A percentile compares a stretch with the other conserved stretches of the same genome.
phyloP scores from a whole-genome alignment of 2,329 filamentous ascomycete species.

The Nakataea oryzae region DNA sequence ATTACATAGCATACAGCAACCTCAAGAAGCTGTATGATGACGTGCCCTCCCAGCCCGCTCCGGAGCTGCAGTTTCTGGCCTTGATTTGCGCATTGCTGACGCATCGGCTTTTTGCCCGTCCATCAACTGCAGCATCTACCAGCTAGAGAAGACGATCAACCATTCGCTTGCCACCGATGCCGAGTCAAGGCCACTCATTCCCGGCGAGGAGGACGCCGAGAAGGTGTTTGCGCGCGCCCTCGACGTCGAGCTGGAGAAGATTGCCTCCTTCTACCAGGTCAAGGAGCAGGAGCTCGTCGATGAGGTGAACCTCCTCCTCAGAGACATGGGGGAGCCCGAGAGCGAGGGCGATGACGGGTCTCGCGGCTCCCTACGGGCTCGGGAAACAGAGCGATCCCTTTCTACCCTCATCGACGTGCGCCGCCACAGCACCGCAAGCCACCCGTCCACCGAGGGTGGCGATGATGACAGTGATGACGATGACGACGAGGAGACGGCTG shows the following conservation, averaged over 20 bases:
- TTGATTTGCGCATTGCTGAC: background rate
- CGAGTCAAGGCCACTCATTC: constrained; percentile 77
- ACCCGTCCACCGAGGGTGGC: constrained; percentile 40
- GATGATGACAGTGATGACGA: constrained; percentile 59
- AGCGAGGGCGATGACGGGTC: constrained; percentile 36
- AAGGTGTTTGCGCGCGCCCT: constrained; percentile 71
- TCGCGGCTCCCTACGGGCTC: background rate
- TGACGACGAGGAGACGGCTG: constrained; percentile 49
- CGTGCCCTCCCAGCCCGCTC: background rate
- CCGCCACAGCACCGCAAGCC: constrained; percentile 29
- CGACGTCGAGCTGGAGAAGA: constrained; percentile 86
- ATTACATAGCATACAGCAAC: constrained; percentile 98
- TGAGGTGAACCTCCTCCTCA: constrained; percentile 67
- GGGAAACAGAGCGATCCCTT: background rate
- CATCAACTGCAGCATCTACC: constrained; percentile 66
- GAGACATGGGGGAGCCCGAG: constrained; percentile 62
- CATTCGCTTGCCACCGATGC: constrained; percentile 55
- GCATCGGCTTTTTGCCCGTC: background rate
- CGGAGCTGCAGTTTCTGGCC: too few relatives aligned
- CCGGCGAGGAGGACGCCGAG: constrained; percentile 63
- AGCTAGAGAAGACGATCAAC: constrained; percentile 77
- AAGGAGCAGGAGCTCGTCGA: constrained; percentile 84
- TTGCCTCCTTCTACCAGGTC: constrained; percentile 77
- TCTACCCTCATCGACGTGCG: constrained; percentile 4
- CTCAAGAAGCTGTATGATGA: constrained; percentile 84